phyloP scores from a whole-genome alignment of 305 asterid species.

The Fraxinus angustifolia region DNA sequence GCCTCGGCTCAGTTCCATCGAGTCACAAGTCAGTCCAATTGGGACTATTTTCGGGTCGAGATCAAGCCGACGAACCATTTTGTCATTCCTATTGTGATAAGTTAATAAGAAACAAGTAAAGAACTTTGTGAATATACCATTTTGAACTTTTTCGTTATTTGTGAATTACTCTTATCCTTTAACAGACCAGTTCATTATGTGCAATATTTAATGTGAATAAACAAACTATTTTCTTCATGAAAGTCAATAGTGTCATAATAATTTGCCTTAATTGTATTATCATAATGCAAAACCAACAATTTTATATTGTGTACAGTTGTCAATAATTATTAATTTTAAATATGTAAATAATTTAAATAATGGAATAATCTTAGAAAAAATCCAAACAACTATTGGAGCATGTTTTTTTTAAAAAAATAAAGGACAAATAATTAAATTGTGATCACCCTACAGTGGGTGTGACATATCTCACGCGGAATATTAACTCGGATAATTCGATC shows the following conservation, averaged over 20 bases:
- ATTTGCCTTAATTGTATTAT: background rate
- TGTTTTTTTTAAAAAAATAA: background rate
- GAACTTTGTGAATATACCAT: background rate
- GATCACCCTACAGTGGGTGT: conserved; percentile 10
- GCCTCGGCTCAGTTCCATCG: too few species aligned
- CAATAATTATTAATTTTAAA: background rate
- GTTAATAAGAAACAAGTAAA: too few species aligned
- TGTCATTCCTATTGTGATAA: too few species aligned
- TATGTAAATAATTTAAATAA: background rate
- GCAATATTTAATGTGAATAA: background rate
- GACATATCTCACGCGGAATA: background rate
- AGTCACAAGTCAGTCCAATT: too few species aligned
- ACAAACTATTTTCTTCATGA: background rate
- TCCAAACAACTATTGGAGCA: conserved; percentile 21
- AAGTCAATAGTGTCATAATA: background rate
- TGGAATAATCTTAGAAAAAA: conserved; percentile 5
- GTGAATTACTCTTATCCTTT: background rate
- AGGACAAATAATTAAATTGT: background rate
- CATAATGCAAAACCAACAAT: background rate
- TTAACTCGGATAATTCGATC: background rate
- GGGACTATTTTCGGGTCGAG: too few species aligned
- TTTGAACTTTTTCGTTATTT: too few species aligned
- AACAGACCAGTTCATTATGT: background rate
- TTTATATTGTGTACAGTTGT: background rate
- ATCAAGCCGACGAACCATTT: too few species aligned